phyloP scores from a whole-genome alignment of 108 stramenopile species.

The Skeletonema menzelii region DNA sequence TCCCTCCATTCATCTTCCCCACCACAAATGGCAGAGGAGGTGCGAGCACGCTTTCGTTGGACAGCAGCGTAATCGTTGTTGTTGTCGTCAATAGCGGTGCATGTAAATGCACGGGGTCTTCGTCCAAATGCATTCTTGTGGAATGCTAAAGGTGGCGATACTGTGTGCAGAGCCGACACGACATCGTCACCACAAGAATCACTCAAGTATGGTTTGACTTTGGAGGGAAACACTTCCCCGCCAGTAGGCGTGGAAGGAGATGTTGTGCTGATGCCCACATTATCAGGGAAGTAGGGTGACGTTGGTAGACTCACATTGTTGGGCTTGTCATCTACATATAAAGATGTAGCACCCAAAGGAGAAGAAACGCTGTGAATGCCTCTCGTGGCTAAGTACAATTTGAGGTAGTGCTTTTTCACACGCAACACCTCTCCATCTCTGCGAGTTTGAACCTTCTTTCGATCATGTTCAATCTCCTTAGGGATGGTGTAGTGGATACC shows the following conservation, averaged over 20 bases:
- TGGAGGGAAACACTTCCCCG: background rate
- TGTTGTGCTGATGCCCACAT: background rate
- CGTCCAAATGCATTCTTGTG: conserved; percentile 1
- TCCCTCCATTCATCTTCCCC: conserved; percentile 42
- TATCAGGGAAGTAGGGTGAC: background rate
- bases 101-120: conserved; percentile 8
- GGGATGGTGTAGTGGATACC: conserved; percentile 1
- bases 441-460: conserved; percentile 34
- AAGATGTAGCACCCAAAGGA: background rate
- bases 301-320: background rate
- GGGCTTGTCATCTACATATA: background rate
- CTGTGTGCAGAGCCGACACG: background rate
- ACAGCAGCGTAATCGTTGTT: background rate
- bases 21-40: conserved; percentile 3
- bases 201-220: background rate
- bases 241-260: background rate
- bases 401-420: conserved; percentile 53
- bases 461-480: background rate
- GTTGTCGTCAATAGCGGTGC: background rate
- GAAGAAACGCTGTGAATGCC: conserved; percentile 33
- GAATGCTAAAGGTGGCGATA: background rate
- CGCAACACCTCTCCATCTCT: conserved; percentile 52
- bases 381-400: conserved; percentile 43
- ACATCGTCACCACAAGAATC: background rate
- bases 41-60: conserved; percentile 20